Base-by-base conservation (phyloP, 805 yeast species). In the Brettanomyces bruxellensis region DNA sequence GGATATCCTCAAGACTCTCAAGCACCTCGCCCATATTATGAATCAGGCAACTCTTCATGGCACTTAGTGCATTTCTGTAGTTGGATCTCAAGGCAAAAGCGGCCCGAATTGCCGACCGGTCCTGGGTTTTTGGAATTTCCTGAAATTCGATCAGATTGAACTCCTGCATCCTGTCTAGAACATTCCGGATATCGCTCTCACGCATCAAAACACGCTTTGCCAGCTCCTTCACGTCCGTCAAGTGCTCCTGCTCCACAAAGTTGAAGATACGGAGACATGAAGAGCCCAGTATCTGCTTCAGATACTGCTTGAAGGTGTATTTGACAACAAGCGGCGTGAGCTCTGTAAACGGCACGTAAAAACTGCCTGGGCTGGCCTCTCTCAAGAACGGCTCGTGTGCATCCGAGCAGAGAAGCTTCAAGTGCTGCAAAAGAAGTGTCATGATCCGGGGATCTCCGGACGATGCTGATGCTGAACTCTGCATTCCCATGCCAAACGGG, bases 101-200 rank as follows among this genome's bases (percentile, higher is more conserved):
- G 1, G 97, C 83, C 54, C 95, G 79, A 38, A 86, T 80, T 0
- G 97, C 95, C 3, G 95, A 90, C 54, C 98, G 75, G 61, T 93
- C 98, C 24, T 80, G 82, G 7, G 95, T 83, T 56, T 91, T 78
- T 11, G 98, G 97, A 28, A 93, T 84, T 66, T 93, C 99, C 65
- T 91, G 98, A 35, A 90, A 74, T 59, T 91, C 96, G 18, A 90
- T 68, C 18, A 86, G 75, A 50, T 90, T 88, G 52, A 79, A 72
- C 45, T 75, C 76, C 25, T 86, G 75, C 45, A 93, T 67, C 34
- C 77, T 75, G 41, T 83, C 76, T 40, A 89, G 67, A 40, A 83
- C 79, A 37, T 81, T 79, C 47, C 96, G 73, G 7, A 89, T 85
- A 35, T 81, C 84, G 49, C 76, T 78, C 48, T 88, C 95, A 52